Percentiles rank a stretch among this genome's conserved stretches.
These are phyloP conservation scores for Sugiyamaella smithiae DNA, from an alignment of 805 yeast genomes.

Conservation along the genomic window DNA sequence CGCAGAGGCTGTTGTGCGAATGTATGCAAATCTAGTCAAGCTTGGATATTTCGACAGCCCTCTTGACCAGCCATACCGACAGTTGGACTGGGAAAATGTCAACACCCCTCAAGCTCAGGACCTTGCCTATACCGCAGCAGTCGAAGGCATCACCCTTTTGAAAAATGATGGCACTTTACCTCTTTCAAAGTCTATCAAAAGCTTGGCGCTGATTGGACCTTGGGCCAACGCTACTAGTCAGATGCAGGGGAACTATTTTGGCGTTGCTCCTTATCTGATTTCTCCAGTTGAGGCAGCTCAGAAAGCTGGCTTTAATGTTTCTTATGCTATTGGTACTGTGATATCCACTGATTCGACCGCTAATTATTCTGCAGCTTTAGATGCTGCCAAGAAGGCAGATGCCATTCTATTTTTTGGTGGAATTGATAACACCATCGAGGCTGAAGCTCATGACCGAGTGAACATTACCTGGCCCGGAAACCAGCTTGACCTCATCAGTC, in stretches of 20 bases:
- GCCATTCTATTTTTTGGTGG: conserved; percentile 15
- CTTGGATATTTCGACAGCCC: conserved; percentile 17
- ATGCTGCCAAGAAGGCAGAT: conserved; percentile 13
- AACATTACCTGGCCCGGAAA: conserved; percentile 16
- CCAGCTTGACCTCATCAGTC: conserved; percentile 12
- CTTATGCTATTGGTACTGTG: conserved; percentile 5
- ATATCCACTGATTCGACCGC: conserved; percentile 7
- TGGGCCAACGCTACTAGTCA: conserved; percentile 15
- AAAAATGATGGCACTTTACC: conserved; percentile 18
- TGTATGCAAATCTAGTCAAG: conserved; percentile 15
- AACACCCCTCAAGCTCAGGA: conserved; percentile 7
- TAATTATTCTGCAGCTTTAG: conserved; percentile 1
- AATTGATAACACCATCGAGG: conserved; percentile 16
- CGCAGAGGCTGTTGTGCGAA: conserved; percentile 10
- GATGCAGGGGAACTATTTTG: conserved; percentile 17
- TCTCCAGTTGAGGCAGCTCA: conserved; percentile 14
- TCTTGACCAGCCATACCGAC: conserved; percentile 9
- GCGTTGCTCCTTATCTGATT: conserved; percentile 9
- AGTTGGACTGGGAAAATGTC: conserved; percentile 12
- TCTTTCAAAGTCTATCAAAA: background rate
- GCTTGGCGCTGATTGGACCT: conserved; percentile 17
- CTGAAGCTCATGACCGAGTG: conserved; percentile 13
- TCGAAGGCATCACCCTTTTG: conserved; percentile 14
- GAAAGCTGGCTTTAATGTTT: conserved; percentile 9
- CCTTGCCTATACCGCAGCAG: conserved; percentile 14